phyloP scores from a whole-genome alignment of 2,329 filamentous ascomycete genomes.

The Penicillium sp. region DNA sequence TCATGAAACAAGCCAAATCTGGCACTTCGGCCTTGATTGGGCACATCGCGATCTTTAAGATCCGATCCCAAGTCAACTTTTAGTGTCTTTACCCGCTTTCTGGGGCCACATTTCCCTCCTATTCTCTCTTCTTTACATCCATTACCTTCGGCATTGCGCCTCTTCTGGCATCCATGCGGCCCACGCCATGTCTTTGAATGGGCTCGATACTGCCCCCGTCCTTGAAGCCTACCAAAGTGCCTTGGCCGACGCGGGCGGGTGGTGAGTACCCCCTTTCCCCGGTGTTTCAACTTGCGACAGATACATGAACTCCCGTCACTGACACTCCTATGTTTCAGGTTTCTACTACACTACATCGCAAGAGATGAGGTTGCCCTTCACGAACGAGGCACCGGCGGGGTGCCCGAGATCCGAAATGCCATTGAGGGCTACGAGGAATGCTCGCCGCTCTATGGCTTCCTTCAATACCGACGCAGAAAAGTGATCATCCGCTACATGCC shows the following conservation, averaged over 20 bases:
- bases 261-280: conserved; percentile 61
- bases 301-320: not conserved
- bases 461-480: conserved; percentile 85
- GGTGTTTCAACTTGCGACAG: conserved; percentile 1
- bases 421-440: conserved; percentile 78
- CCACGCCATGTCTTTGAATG: conserved; percentile 85
- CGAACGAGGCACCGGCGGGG: conserved; percentile 73
- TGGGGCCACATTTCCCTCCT: conserved; percentile 15
- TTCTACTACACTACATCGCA: conserved; percentile 85
- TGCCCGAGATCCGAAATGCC: conserved; percentile 76
- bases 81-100: conserved; percentile 8
- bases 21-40: conserved; percentile 7
- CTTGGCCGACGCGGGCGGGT: conserved; percentile 82
- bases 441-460: conserved; percentile 86
- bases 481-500: conserved; percentile 91
- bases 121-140: conserved; percentile 6
- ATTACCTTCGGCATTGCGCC: conserved; percentile 7
- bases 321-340: conserved; percentile 58
- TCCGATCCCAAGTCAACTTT: conserved; percentile 1
- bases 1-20: conserved; percentile 1
- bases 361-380: conserved; percentile 85
- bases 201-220: conserved; percentile 77
- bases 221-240: conserved; percentile 81
- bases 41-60: conserved; percentile 10
- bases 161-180: conserved; percentile 33